phyloP scores from a whole-genome alignment of 148 eudicot genomes.

The Rhododendron williamsianum region DNA sequence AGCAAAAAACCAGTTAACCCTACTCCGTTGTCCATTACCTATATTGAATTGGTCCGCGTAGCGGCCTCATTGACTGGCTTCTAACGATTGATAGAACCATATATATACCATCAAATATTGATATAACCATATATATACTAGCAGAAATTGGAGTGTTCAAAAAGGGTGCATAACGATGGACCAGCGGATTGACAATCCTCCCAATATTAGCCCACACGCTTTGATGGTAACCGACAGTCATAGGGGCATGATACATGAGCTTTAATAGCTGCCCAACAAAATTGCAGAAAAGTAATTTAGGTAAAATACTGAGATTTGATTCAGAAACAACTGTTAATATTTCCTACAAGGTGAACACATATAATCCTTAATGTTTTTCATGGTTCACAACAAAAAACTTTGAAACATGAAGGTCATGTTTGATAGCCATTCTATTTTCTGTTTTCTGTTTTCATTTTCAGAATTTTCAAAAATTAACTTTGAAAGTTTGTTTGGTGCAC shows the following conservation, averaged over 20 bases:
- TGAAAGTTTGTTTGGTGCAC: too few relatives aligned
- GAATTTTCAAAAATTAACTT: too few relatives aligned
- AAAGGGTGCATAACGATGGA: slow-evolving; percentile 83
- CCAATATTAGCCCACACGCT: slow-evolving; percentile 84
- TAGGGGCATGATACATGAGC: slow-evolving; percentile 97
- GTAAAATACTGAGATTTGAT: not conserved
- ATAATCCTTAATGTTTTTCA: not conserved
- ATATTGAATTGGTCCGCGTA: too few relatives aligned
- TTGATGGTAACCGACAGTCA: slow-evolving; percentile 75
- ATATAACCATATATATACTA: too few relatives aligned
- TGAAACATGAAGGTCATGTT: not conserved
- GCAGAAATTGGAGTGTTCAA: slow-evolving; percentile 61
- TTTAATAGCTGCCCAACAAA: slow-evolving; percentile 65
- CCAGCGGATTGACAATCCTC: slow-evolving; percentile 48
- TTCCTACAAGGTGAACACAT: not conserved
- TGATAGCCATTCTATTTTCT: too few relatives aligned
- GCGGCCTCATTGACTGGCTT: too few relatives aligned
- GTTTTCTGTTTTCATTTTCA: too few relatives aligned
- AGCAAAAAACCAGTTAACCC: too few relatives aligned
- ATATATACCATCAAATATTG: too few relatives aligned
- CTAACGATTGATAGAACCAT: too few relatives aligned
- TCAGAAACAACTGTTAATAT: not conserved
- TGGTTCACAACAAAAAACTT: not conserved
- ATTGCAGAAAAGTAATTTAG: not conserved
- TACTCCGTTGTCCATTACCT: too few relatives aligned